Evolutionary conservation across 2,329 filamentous ascomycete species (phyloP), one percentile per base, ranked within the genome.

Genomic region (Pezicula radicicola): DNA sequence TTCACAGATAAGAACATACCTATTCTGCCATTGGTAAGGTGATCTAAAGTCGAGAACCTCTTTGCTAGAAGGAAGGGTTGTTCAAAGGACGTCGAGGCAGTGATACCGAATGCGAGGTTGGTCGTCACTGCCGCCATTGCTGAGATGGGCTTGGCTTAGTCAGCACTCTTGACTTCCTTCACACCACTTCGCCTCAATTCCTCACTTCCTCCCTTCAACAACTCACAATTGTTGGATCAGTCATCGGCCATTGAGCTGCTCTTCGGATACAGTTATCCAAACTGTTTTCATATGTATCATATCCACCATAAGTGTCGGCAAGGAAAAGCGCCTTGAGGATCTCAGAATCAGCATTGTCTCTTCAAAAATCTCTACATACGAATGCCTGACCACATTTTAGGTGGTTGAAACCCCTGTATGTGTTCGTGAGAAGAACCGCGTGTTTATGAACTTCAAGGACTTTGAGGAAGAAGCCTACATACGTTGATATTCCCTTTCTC

Each of bases 241-340:
- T 87, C 6, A 88, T 81, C 0, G 84, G 85, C 80, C 82, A 88
- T 65, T 88, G 85, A 0, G 85, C 84, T 1, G 83, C 85, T 0
- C 83, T 80, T 1, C 75, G 63, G 45, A 86, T 78, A 1, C 84
- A 81, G 0, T 84, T 78, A 5, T 79, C 75, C 4, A 87, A 71
- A 30, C 57, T 62, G 50, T 79, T 83, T 9, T 74, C 68, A 66
- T 86, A 88, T 2, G 88, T 83, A 68, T 89, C 84, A 63, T 88
- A 87, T 6, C 82, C 81, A 2, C 81, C 82, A 68, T 58, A 59
- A 2, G 57, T 63, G 59, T 88, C 84, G 0, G 84, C 84, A 4
- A 88, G 72, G 61, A 87, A 87, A 4, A 88, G 65, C 0, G 81
- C 30, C 30, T 33, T 2, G 3, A 33, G 4, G 30, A 33, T 33